These are phyloP conservation scores for Perkinsus olseni DNA, from an alignment of 169 alveolate genomes.

Conservation along the genomic window DNA sequence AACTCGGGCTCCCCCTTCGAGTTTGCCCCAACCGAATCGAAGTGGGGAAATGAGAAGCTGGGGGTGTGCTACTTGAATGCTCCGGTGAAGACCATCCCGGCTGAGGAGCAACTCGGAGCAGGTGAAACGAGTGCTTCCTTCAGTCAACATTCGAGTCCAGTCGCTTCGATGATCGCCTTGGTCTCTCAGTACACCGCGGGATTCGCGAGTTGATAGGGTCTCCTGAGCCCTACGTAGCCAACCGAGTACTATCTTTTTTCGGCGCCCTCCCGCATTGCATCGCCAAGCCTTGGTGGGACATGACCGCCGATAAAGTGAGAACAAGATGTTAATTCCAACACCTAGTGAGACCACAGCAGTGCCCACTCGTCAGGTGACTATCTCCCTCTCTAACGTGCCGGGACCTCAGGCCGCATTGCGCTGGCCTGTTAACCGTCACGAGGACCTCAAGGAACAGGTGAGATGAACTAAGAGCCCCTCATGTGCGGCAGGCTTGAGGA, in stretches of 20 bases:
- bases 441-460: not conserved
- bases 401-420: not conserved
- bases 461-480: too few species aligned
- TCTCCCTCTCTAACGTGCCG: not conserved
- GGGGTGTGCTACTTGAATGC: not conserved
- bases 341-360: too few species aligned
- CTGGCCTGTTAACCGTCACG: not conserved
- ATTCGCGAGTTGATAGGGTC: not conserved
- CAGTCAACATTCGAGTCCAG: too few species aligned
- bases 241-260: not conserved
- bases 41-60: not conserved
- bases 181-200: not conserved
- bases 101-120: not conserved
- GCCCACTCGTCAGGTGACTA: not conserved
- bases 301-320: not conserved
- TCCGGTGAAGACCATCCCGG: not conserved
- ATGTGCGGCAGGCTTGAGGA: not conserved
- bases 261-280: not conserved
- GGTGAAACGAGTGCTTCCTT: not conserved
- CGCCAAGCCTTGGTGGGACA: not conserved
- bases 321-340: not conserved
- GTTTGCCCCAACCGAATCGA: not conserved
- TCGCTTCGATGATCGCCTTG: not conserved
- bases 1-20: not conserved
- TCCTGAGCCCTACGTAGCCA: not conserved